Conservation (phyloP, 2,329 filamentous ascomycete species). For the Mollisiaceae sp. region DNA sequence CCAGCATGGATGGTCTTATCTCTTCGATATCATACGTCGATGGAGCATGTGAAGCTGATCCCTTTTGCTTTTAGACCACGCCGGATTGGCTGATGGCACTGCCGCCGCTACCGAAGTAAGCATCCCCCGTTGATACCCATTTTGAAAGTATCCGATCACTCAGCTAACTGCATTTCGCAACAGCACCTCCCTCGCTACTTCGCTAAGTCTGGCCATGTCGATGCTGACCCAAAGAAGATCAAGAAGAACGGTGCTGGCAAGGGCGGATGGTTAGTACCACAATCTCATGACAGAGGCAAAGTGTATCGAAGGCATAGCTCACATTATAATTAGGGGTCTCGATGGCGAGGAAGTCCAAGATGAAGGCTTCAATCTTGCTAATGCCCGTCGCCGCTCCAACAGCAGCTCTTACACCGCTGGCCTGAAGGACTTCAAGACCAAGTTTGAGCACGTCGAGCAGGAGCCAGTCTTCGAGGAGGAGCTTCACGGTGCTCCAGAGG, state of each 20-base stretch:
- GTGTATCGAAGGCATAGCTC: constrained; percentile 23
- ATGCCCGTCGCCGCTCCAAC: constrained; percentile 91
- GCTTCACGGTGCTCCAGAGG: constrained; percentile 66
- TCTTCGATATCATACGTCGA: background rate
- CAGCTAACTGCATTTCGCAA: constrained; percentile 21
- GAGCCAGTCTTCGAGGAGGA: constrained; percentile 94
- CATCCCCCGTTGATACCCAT: constrained; percentile 1
- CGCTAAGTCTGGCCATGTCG: constrained; percentile 81
- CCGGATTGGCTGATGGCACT: constrained; percentile 75
- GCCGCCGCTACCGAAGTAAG: constrained; percentile 43
- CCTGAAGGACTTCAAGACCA: constrained; percentile 87
- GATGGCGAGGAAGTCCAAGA: constrained; percentile 85
- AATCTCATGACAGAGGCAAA: constrained; percentile 6
- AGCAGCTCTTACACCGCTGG: constrained; percentile 75
- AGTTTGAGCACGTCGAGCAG: constrained; percentile 88
- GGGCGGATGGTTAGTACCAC: constrained; percentile 81
- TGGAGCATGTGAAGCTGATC: background rate
- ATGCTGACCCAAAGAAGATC: constrained; percentile 85
- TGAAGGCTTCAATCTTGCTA: constrained; percentile 80
- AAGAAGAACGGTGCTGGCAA: constrained; percentile 96
- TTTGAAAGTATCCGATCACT: constrained; percentile 11
- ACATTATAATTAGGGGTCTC: constrained; percentile 68
- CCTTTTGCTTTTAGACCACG: constrained; percentile 62
- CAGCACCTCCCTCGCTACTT: constrained; percentile 91
- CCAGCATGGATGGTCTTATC: background rate